A percentile compares a stretch with the other conserved stretches of the same genome.
Evolutionary conservation across 805 yeast genomes (phyloP).

Genomic region (Candida palmyrensis): DNA sequence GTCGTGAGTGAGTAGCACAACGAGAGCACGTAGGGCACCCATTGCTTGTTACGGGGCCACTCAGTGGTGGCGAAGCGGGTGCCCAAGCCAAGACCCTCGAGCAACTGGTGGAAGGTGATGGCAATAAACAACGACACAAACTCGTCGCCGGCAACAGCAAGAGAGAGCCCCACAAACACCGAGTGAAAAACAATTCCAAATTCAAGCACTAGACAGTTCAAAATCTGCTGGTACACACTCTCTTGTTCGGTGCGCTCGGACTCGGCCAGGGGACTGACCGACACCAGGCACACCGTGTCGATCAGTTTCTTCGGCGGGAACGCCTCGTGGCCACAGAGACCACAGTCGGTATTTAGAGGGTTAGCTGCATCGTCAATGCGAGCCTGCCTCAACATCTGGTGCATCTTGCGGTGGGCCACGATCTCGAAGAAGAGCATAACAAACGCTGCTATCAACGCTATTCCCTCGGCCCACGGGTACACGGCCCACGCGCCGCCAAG

Average conservation of each 20-base stretch:
- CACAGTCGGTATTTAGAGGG: neutral
- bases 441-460: slow-evolving; percentile 27
- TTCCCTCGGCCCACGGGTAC: slow-evolving; percentile 29
- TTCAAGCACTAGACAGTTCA: slow-evolving; percentile 48
- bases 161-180: slow-evolving; percentile 70
- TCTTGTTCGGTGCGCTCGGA: neutral
- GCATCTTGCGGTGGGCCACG: slow-evolving; percentile 14
- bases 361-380: neutral
- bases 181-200: slow-evolving; percentile 83
- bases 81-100: slow-evolving; percentile 85
- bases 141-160: slow-evolving; percentile 75
- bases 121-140: slow-evolving; percentile 69
- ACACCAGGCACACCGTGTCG: neutral
- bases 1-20: slow-evolving; percentile 25
- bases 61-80: slow-evolving; percentile 47
- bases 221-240: slow-evolving; percentile 7
- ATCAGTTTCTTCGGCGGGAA: neutral
- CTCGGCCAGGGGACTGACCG: neutral
- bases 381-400: neutral
- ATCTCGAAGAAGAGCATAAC: slow-evolving; percentile 26
- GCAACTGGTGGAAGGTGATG: slow-evolving; percentile 69
- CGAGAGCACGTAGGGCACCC: slow-evolving; percentile 30
- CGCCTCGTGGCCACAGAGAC: neutral
- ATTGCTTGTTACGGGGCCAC: slow-evolving; percentile 29
- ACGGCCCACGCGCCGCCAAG: slow-evolving; percentile 20